These are phyloP conservation scores for Epichloe gansuensis DNA, from an alignment of 2,329 filamentous ascomycete genomes.

Conservation along the genomic window DNA sequence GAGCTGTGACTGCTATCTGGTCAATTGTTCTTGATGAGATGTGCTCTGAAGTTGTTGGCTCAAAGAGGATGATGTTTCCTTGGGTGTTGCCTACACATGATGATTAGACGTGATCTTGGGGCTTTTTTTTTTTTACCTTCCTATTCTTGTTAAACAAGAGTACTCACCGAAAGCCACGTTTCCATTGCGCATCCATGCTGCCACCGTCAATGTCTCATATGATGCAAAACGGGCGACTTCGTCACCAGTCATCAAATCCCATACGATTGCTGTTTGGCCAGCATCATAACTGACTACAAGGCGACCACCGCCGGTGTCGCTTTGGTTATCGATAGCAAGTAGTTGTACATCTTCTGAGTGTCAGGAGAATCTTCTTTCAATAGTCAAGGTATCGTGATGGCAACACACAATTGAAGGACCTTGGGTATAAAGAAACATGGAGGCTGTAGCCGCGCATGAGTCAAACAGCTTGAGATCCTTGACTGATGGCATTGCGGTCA, in stretches of 20 bases:
- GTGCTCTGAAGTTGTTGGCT: slow-evolving; percentile 85
- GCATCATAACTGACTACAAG: slow-evolving; percentile 88
- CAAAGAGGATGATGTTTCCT: slow-evolving; percentile 88
- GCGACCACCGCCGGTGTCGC: slow-evolving; percentile 72
- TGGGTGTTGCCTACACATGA: slow-evolving; percentile 63
- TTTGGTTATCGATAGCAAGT: slow-evolving; percentile 82
- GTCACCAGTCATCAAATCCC: slow-evolving; percentile 86
- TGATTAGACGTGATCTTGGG: neutral
- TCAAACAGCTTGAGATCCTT: slow-evolving; percentile 53
- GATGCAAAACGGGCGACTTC: slow-evolving; percentile 87
- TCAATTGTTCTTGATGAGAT: slow-evolving; percentile 79
- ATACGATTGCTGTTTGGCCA: slow-evolving; percentile 85
- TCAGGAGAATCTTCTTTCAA: slow-evolving; percentile 74
- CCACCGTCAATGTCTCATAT: slow-evolving; percentile 74
- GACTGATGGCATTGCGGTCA: slow-evolving; percentile 36
- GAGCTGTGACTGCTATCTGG: slow-evolving; percentile 86
- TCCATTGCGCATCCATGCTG: slow-evolving; percentile 92
- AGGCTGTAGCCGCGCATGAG: slow-evolving; percentile 80
- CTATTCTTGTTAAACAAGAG: neutral
- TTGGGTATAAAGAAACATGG: slow-evolving; percentile 81
- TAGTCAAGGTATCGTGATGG: slow-evolving; percentile 82
- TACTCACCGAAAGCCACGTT: slow-evolving; percentile 87
- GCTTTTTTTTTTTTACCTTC: neutral
- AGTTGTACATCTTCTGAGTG: slow-evolving; percentile 76
- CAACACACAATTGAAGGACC: slow-evolving; percentile 73